These are phyloP conservation scores for Pichia sp. DNA, from an alignment of 1,139 yeast species.

Conservation along the genomic window DNA sequence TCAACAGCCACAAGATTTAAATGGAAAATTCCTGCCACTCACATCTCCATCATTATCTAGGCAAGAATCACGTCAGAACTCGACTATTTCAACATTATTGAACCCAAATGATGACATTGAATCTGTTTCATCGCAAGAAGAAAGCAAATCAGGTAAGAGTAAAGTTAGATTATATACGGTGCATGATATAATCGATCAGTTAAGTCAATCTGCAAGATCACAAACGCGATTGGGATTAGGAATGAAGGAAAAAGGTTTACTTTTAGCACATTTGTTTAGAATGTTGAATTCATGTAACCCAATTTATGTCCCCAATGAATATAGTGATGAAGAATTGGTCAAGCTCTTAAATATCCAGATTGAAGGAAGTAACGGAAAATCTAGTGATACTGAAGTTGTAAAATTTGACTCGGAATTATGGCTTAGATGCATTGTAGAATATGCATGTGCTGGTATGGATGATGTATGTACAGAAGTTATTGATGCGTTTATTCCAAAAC, in stretches of 20 bases:
- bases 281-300: constrained; percentile 31
- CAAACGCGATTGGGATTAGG: constrained; percentile 35
- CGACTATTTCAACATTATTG: constrained; percentile 18
- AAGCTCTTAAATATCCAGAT: constrained; percentile 13
- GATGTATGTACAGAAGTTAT: constrained; percentile 42
- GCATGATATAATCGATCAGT: constrained; percentile 25
- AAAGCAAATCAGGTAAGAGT: neutral
- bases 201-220: constrained; percentile 25
- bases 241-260: constrained; percentile 40
- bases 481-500: constrained; percentile 31
- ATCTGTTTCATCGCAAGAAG: neutral
- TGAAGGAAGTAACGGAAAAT: constrained; percentile 22
- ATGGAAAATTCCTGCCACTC: neutral
- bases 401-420: constrained; percentile 30
- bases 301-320: constrained; percentile 1
- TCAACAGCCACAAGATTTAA: neutral
- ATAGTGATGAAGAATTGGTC: constrained; percentile 18
- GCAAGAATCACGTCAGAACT: constrained; percentile 22
- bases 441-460: constrained; percentile 41
- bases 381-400: constrained; percentile 21
- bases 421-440: constrained; percentile 35
- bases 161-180: constrained; percentile 15
- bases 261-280: constrained; percentile 43
- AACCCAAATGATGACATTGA: constrained; percentile 13
- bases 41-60: constrained; percentile 10